These are phyloP conservation scores for Penicillium sp. DNA, from an alignment of 2,329 filamentous ascomycete genomes.

Conservation along the genomic window DNA sequence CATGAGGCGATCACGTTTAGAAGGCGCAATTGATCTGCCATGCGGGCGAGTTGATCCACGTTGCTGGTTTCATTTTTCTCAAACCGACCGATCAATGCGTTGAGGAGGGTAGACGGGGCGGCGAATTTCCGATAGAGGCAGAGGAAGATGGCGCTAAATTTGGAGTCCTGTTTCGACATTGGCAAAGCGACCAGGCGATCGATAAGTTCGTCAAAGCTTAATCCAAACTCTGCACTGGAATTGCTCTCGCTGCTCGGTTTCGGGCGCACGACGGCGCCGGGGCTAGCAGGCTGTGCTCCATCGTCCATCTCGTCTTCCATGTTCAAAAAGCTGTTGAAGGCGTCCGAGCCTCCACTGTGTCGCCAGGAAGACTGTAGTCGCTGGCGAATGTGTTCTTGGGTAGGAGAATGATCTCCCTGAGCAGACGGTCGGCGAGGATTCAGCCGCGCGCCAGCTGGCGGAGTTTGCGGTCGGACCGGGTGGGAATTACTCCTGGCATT, in stretches of 20 bases:
- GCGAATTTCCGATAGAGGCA: conserved; percentile 95
- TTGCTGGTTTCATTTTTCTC: conserved; percentile 76
- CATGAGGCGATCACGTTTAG: conserved; percentile 86
- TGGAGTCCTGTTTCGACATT: conserved; percentile 83
- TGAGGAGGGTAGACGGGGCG: conserved; percentile 77
- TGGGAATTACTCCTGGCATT: conserved; percentile 58
- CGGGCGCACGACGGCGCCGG: conserved; percentile 38
- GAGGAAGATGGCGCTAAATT: conserved; percentile 87
- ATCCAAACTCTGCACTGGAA: conserved; percentile 44
- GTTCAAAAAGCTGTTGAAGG: conserved; percentile 50
- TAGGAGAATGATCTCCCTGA: conserved; percentile 39
- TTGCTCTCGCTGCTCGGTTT: conserved; percentile 41
- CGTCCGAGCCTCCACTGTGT: conserved; percentile 48
- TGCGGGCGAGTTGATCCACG: conserved; percentile 76
- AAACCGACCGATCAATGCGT: conserved; percentile 68
- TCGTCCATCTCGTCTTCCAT: conserved; percentile 52
- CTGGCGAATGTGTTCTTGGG: conserved; percentile 39
- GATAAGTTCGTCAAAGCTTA: conserved; percentile 71
- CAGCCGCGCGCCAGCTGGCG: conserved; percentile 44
- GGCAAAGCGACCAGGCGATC: conserved; percentile 84
- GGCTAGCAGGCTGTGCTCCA: conserved; percentile 34
- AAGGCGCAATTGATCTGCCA: conserved; percentile 80
- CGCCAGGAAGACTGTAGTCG: conserved; percentile 47
- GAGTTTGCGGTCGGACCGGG: conserved; percentile 56
- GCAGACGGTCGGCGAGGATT: conserved; percentile 41